These are phyloP conservation scores for Balansia obtecta DNA, from an alignment of 2,329 filamentous ascomycete genomes.

Conservation along the genomic window DNA sequence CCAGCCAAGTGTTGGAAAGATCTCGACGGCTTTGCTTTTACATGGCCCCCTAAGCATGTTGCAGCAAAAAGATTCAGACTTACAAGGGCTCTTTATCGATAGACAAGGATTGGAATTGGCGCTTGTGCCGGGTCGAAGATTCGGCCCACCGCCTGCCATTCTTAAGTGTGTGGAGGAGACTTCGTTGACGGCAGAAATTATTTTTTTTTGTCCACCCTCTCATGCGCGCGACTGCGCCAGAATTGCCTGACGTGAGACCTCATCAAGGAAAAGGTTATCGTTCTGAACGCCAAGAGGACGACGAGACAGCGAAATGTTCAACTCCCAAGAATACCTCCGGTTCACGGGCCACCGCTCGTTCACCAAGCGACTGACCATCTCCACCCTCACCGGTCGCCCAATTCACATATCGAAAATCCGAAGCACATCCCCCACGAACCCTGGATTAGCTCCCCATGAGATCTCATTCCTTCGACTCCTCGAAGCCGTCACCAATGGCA, in stretches of 20 bases:
- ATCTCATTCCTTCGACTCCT: conserved; percentile 91
- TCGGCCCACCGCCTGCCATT: conserved; percentile 19
- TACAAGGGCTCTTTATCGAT: conserved; percentile 19
- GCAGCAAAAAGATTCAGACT: not conserved
- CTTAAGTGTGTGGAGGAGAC: not conserved
- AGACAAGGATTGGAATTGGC: conserved; percentile 8
- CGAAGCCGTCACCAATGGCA: conserved; percentile 90
- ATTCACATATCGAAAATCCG: conserved; percentile 92
- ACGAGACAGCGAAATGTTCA: conserved; percentile 19
- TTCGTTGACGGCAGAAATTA: conserved; percentile 22
- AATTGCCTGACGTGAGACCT: not conserved
- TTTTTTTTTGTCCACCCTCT: conserved; percentile 17
- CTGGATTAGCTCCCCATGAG: conserved; percentile 84
- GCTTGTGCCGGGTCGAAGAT: not conserved
- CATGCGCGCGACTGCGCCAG: not conserved
- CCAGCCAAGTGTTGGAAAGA: not conserved
- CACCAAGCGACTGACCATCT: conserved; percentile 71
- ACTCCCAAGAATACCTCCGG: conserved; percentile 45
- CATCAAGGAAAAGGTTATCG: not conserved
- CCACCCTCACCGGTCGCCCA: conserved; percentile 80
- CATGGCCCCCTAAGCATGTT: not conserved
- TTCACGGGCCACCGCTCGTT: conserved; percentile 81
- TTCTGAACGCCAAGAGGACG: not conserved
- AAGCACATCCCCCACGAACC: conserved; percentile 69
- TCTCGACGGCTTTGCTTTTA: not conserved